Base-by-base conservation (phyloP, 768 basidiomycete genomes). In the Auriscalpium orientale region DNA sequence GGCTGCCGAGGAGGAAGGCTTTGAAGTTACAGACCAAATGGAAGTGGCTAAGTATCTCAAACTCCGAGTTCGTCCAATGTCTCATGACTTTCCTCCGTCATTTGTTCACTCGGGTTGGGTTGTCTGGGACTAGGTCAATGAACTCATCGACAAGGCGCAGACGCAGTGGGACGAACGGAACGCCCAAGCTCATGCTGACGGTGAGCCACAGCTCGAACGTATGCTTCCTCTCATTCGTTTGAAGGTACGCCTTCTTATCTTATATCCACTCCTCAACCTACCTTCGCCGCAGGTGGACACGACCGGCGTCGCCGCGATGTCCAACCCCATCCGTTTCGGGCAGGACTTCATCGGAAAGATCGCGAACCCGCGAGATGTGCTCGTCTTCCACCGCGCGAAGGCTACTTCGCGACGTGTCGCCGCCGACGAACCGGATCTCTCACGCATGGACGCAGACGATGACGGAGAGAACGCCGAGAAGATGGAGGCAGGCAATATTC, bases 241-340 rank as follows among this genome's bases (percentile, higher is more conserved):
- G 16, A 94, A 91, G 76, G 91, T 87, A 48, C 20, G 44, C 40
- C 18, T 13, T 38, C 8, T 22, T 21, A 21, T 12, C 43, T 49
- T 45, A 3, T 38, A 34, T 20, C 18, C 16, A 11, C 35, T 21
- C 13, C 7, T 56, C 38, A 34, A 57, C 37, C 21, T 44, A 46
- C 33, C 8, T 16, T n/a, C 10, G 10, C 28, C 11, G 28, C 28
- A 86, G 88, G 92, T 95, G 16, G 92, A 95, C 67, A 95, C 92
- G 0, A 91, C 95, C 0, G 90, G 88, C 45, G 89, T 93, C 8
- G 84, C 83, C 55, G 89, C 91, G 64, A 92, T 92, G 73, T 92
- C 89, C 53, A 99, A 99, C 68, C 95, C 95, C 21, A 87, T 95
- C 51, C 87, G 97, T 10, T 97, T 99, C 67, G 95, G 97, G 1